Conservation (phyloP, 2,329 filamentous ascomycete genomes). For the Exophiala dermatitidis region DNA sequence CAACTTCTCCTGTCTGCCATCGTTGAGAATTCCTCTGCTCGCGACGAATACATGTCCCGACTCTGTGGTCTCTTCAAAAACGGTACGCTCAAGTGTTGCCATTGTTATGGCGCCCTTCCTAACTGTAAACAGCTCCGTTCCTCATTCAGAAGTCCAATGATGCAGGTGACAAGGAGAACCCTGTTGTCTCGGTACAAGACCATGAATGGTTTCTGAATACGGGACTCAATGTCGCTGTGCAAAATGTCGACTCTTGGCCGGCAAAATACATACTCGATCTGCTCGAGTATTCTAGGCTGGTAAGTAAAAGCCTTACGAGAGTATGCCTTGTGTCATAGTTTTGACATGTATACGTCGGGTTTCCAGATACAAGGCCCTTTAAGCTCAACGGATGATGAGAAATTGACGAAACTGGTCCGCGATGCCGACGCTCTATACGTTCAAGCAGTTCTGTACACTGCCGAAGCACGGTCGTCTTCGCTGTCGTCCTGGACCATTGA, state of each 20-base stretch:
- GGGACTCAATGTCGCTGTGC: constrained; percentile 15
- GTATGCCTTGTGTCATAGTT: background rate
- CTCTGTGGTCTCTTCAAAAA: constrained; percentile 21
- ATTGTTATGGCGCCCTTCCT: background rate
- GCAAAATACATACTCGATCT: constrained; percentile 21
- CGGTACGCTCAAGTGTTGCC: background rate
- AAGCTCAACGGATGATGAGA: background rate
- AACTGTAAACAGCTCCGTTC: constrained; percentile 2
- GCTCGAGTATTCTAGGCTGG: constrained; percentile 17
- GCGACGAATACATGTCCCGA: constrained; percentile 17
- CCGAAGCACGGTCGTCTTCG: constrained; percentile 13
- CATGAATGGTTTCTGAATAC: constrained; percentile 22
- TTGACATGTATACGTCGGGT: background rate
- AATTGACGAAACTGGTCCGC: constrained; percentile 4
- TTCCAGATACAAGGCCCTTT: constrained; percentile 5
- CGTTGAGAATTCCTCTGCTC: constrained; percentile 28
- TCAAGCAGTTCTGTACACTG: constrained; percentile 20
- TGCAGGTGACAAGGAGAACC: background rate
- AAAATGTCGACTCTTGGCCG: constrained; percentile 18
- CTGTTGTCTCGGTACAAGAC: constrained; percentile 9
- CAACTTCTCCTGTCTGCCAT: constrained; percentile 42
- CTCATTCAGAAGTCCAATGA: constrained; percentile 4
- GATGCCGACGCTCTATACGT: constrained; percentile 10
- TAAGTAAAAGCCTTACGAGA: background rate
- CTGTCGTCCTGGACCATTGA: constrained; percentile 11